Base-by-base conservation (phyloP, 2,329 filamentous ascomycete species). In the Grosmannia penicillata region DNA sequence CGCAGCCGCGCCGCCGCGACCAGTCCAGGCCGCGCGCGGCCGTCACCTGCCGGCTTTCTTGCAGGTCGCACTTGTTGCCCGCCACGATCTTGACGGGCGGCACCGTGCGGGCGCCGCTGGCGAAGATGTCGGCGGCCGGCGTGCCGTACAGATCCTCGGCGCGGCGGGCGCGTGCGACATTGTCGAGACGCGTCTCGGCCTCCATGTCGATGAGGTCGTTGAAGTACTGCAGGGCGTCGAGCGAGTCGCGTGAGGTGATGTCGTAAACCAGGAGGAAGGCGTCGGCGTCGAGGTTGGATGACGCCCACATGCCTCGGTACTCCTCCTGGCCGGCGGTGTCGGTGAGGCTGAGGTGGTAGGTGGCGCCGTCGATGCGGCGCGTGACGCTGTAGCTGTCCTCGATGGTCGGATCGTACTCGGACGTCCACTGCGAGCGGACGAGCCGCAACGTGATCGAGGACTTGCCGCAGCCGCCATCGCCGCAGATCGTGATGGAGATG, bases 261-360 rank as follows among this genome's bases (percentile, higher is more conserved):
- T 91, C 83, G 69, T 91, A 91, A 49, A 91, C 83, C 50, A 91
- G 71, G 18, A 91, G 68, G 61, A 89, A 91, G 45, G 82, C 83
- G 55, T 91, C 83, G 44, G 80, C 79, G 53, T 74, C 70, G 14
- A 89, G 72, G 56, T 87, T 89, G 19, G 77, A 78, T 25, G 75
- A 70, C 1, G 81, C 82, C 83, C 83, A 91, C 66, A 91, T 82
- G 49, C 81, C 78, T 48, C 83, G 78, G 62, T 91, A 91, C 61
- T 91, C 83, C 60, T 91, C 83, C 57, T 91, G 83, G n/a, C 83
- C 83, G 21, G 83, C 83, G 1, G 83, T 89, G 63, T 91, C 83
- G 43, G 82, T 89, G 36, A 91, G 70, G 35, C 71, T 68, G 26
- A 91, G 75, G 56, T 83, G 79, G 66, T 87, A 89, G 36, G 74